Percentiles rank a stretch among this genome's conserved stretches.
Evolutionary conservation across 768 basidiomycete genomes (phyloP).

Genomic region (Collybiopsis confluens): DNA sequence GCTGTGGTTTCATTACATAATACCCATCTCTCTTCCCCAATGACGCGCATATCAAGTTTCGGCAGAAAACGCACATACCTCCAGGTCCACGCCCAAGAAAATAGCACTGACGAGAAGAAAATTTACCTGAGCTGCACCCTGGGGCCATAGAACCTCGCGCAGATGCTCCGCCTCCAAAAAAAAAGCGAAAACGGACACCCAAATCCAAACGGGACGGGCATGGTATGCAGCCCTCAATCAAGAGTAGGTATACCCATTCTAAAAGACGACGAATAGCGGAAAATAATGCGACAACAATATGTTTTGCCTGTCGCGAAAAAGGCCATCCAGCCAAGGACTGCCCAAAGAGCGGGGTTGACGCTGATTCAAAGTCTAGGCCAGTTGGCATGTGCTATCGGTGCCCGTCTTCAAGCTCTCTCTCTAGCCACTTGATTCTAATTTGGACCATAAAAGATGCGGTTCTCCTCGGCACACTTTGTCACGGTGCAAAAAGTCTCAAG

Average conservation of each 20-base stretch:
- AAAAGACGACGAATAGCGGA: slow-evolving; percentile 68
- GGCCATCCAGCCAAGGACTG: slow-evolving; percentile 87
- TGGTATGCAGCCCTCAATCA: slow-evolving; percentile 8
- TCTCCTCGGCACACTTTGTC: slow-evolving; percentile 75
- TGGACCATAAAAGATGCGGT: slow-evolving; percentile 61
- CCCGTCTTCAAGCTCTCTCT: slow-evolving; percentile 14
- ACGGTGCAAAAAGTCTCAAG: slow-evolving; percentile 63
- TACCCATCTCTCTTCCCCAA: no score
- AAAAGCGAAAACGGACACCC: slow-evolving; percentile 57
- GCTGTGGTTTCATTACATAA: no score
- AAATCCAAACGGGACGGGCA: slow-evolving; percentile 39
- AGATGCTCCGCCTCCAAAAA: slow-evolving; percentile 35
- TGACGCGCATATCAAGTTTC: slow-evolving; percentile 75
- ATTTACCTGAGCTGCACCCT: no score
- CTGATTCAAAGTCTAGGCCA: slow-evolving; percentile 18
- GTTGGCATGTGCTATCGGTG: slow-evolving; percentile 74
- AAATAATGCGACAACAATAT: slow-evolving; percentile 55
- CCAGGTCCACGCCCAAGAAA: slow-evolving; percentile 7
- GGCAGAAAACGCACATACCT: slow-evolving; percentile 71
- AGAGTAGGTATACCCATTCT: slow-evolving; percentile 32
- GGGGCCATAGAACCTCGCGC: slow-evolving; percentile 2
- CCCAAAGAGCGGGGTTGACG: slow-evolving; percentile 31
- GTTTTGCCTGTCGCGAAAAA: slow-evolving; percentile 81
- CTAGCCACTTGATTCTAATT: background rate
- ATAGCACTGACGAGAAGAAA: slow-evolving; percentile 11